Conservation (phyloP, 1,284 basidiomycete genomes). For the Ceratobasidium sp. region DNA sequence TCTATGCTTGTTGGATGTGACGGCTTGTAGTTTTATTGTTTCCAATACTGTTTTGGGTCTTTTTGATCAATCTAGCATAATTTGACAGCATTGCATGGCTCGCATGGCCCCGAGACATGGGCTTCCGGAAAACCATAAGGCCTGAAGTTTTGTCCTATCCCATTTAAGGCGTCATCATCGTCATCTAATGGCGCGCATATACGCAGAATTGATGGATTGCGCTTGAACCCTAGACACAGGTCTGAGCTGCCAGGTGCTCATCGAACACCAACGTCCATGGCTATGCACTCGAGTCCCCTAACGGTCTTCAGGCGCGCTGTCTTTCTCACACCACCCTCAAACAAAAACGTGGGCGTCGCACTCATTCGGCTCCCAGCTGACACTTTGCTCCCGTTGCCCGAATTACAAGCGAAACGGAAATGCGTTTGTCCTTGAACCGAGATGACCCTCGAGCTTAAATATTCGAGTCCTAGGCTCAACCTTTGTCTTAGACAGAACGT, state of each 20-base stretch:
- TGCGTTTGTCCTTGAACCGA: slow-evolving; percentile 20
- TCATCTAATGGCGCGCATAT: not conserved
- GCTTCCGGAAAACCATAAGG: not conserved
- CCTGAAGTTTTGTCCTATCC: slow-evolving; percentile 4
- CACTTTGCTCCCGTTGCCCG: not conserved
- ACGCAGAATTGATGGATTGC: not conserved
- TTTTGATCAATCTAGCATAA: slow-evolving; percentile 5
- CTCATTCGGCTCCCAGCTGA: slow-evolving; percentile 3
- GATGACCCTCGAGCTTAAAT: not conserved
- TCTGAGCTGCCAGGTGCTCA: not conserved
- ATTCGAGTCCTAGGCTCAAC: not conserved
- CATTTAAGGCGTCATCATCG: slow-evolving; percentile 10
- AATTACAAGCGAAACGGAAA: slow-evolving; percentile 17
- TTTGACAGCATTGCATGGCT: slow-evolving; percentile 3
- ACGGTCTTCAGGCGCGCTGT: not conserved
- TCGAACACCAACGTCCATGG: slow-evolving; percentile 5
- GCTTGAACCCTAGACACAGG: not conserved
- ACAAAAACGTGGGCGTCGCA: slow-evolving; percentile 7
- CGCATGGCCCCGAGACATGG: not conserved
- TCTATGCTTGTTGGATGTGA: slow-evolving; percentile 12
- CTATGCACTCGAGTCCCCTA: not conserved
- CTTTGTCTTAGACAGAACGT: slow-evolving; percentile 10
- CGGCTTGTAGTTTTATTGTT: slow-evolving; percentile 29
- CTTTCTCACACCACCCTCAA: not conserved
- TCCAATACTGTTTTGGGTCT: not conserved